Base-by-base conservation (phyloP, 345 rosid genomes). In the Noccaea caerulescens region DNA sequence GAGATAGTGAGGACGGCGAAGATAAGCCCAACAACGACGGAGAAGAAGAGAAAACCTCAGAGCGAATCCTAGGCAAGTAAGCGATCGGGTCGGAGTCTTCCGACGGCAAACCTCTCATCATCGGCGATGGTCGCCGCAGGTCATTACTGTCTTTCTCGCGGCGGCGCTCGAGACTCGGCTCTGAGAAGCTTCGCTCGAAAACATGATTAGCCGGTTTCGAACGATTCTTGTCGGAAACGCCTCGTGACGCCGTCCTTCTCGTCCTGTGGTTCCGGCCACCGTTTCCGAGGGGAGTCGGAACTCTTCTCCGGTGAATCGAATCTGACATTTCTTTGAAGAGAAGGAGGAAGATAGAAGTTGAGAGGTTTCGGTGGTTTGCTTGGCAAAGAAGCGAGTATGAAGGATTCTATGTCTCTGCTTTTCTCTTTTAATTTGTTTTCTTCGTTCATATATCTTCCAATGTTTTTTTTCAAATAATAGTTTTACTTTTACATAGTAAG, bases 121-220 rank as follows among this genome's bases (percentile, higher is more conserved):
- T 12, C 16, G 47, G 47, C 11, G 79, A 63, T 13, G 71, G 56
- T 54, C 39, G 73, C 27, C 61, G 51, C 52, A 2, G 72, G 33
- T n/a, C 1, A 13, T 9, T 71, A 65, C 58, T 46, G n/a, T 65
- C 58, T 33, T 62, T 62, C 8, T 63, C 58, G 12, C 78, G 63
- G 44, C 45, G 75, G 62, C 68, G 62, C 4, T 87, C 62, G 47
- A 73, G 55, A 30, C 50, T 75, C 46, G 95, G 88, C 60, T 84
- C 98, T 2, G 98, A 90, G 5, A 80, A 65, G 79, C 87, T 86
- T 63, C 98, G 79, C 50, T 84, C 82, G 39, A 92, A 58, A 58
- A 72, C 79, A 36, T 25, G 42, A 42, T 50, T 71, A 5, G 23
- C 36, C 1, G 75, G 72, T 57, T 71, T 79, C 7, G 82, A 59